phyloP scores from a whole-genome alignment of 495 filamentous ascomycete genomes.

The Podospora conica region DNA sequence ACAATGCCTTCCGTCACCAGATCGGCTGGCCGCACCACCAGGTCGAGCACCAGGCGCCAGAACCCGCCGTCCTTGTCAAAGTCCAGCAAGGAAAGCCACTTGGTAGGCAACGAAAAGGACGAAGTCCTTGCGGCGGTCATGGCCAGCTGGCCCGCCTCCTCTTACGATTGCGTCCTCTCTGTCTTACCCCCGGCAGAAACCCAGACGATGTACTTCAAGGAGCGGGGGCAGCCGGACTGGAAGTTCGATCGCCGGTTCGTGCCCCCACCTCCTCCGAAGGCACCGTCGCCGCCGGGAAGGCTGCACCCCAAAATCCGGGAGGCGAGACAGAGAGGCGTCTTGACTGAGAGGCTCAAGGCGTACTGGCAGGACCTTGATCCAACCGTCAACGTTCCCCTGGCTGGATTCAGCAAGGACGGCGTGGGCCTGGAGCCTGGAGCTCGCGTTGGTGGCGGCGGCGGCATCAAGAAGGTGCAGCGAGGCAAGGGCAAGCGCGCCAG shows the following conservation, averaged over 20 bases:
- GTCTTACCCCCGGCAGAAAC: background rate
- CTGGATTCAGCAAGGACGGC: constrained; percentile 18
- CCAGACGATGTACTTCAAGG: background rate
- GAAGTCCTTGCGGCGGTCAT: background rate
- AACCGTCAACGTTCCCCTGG: constrained; percentile 19
- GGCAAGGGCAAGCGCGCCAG: background rate
- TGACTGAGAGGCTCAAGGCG: background rate
- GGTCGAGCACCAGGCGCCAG: background rate
- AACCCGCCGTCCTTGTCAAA: background rate
- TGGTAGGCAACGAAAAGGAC: background rate
- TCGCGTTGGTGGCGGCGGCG: background rate
- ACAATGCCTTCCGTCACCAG: background rate
- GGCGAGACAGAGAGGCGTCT: constrained; percentile 7
- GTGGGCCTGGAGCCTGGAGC: background rate
- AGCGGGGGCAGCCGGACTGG: background rate
- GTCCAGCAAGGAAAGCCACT: background rate
- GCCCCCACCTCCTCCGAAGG: background rate
- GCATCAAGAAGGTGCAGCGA: background rate
- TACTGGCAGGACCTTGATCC: constrained; percentile 22
- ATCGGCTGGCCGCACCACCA: background rate
- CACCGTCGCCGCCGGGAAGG: background rate
- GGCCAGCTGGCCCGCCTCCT: background rate
- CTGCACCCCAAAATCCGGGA: constrained; percentile 22
- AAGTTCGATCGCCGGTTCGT: constrained; percentile 16
- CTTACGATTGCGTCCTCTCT: background rate